Evolutionary conservation across 2,329 filamentous ascomycete species (phyloP).

Genomic region (Mollisiaceae sp.): DNA sequence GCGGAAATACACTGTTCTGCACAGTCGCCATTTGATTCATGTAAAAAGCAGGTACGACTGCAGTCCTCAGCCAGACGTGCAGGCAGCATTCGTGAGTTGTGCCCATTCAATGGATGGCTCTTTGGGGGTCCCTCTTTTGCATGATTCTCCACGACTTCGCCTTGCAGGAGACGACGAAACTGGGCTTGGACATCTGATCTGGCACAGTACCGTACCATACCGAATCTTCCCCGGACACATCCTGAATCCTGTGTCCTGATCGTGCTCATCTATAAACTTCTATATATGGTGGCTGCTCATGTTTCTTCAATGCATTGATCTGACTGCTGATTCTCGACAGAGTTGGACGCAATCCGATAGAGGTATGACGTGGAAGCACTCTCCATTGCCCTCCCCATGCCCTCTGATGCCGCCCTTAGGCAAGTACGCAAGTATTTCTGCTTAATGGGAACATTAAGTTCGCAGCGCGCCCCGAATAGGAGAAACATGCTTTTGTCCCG

Average conservation of each 20-base stretch:
- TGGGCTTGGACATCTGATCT: background rate
- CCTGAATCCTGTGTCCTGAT: too few species aligned
- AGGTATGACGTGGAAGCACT: background rate
- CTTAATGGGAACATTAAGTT: background rate
- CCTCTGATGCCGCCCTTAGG: background rate
- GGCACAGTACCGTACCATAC: background rate
- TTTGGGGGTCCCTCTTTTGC: background rate
- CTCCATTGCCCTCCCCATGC: background rate
- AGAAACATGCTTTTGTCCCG: background rate
- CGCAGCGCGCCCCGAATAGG: background rate
- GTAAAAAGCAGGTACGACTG: background rate
- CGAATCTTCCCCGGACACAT: background rate
- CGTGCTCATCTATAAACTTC: background rate
- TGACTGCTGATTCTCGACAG: background rate
- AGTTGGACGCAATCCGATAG: conserved; percentile 1
- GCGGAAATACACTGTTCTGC: background rate
- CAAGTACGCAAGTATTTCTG: background rate
- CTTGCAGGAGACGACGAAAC: background rate
- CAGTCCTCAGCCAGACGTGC: background rate
- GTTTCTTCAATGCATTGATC: background rate
- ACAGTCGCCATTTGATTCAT: background rate
- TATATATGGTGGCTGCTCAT: background rate
- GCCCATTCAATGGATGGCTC: background rate
- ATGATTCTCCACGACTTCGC: conserved; percentile 8
- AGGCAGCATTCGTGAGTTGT: background rate